Base-by-base conservation (phyloP, 2,329 filamentous ascomycete species). In the Ceratocystis eucalypticola region DNA sequence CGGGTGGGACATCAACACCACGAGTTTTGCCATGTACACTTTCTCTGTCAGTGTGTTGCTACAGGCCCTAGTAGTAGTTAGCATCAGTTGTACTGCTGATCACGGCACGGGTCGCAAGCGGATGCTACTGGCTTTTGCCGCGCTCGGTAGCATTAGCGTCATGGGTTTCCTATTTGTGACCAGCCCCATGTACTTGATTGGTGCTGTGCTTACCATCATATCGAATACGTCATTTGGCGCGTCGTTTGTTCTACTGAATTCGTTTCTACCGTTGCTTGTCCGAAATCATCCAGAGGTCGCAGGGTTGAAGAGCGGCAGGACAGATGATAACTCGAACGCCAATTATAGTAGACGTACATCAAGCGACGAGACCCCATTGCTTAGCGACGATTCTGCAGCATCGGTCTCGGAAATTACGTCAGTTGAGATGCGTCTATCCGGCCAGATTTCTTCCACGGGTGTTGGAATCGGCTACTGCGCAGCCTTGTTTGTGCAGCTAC, bases 21-120 rank as follows among this genome's bases (percentile, higher is more conserved):
- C 93, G 45, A 95, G 89, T 75, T 96, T 97, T 75, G 93, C 91
- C 74, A 96, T 97, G 91, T 97, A 97, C 77, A 96, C 91, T 1
- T 99, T 99, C 76, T 96, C 91, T 67, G 80, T 95, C 72, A 95
- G 90, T 74, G 94, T 99, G 1, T 76, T 96, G 22, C 75, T 96
- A 10, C 94, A 99, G 74, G 89, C 92, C 1, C 76, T 97, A 33
- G 78, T 97, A 37, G 95, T 99, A 55, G 91, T 99, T 69, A 96
- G 91, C 73, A 96, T 99, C 80, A 96, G 91, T 72, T 94, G 90
- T 66, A 92, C 93, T 6, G 94, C 94, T 67, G 94, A 99, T 74
- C 93, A 97, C 76, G 94, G 94, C 69, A 88, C 84, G 71, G 94
- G 92, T 77, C 86, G 94, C 68, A 99, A 97, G 80, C 88, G 86